Conservation (phyloP, 202 grass and related monocot species). For the Musa balbisiana region DNA sequence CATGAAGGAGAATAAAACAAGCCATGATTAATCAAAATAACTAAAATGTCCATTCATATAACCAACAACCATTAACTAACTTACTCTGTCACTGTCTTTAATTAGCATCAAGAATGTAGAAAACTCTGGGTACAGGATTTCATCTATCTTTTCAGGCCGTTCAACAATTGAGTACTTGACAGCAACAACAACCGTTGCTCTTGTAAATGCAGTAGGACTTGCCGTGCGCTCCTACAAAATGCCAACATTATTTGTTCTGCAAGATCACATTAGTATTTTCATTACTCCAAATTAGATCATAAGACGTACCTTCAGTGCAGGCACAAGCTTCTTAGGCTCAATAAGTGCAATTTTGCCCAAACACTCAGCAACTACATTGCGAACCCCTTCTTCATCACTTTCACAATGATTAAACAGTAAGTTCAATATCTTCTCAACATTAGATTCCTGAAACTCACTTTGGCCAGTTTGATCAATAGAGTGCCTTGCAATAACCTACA, state of each 20-base stretch:
- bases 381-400: slow-evolving; percentile 96
- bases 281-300: background rate
- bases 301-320: slow-evolving; percentile 63
- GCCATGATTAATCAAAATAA: background rate
- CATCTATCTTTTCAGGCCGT: slow-evolving; percentile 87
- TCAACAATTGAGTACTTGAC: slow-evolving; percentile 99
- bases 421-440: slow-evolving; percentile 91
- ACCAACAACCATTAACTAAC: slow-evolving; percentile 16
- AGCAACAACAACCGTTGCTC: slow-evolving; percentile 91
- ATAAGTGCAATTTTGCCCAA: slow-evolving; percentile 98
- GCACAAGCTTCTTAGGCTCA: slow-evolving; percentile 82
- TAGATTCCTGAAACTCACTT: slow-evolving; percentile 75
- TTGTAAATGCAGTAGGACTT: slow-evolving; percentile 80
- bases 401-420: slow-evolving; percentile 99
- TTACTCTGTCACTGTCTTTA: slow-evolving; percentile 88
- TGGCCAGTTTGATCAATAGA: slow-evolving; percentile 73
- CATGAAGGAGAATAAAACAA: background rate
- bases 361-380: slow-evolving; percentile 97
- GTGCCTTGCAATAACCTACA: slow-evolving; percentile 87
- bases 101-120: slow-evolving; percentile 94
- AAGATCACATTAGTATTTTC: background rate
- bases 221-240: slow-evolving; percentile 57
- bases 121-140: slow-evolving; percentile 77
- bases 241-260: slow-evolving; percentile 1
- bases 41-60: background rate